These are phyloP conservation scores for Phialemonium atrogriseum DNA, from an alignment of 2,329 filamentous ascomycete genomes.

Conservation along the genomic window DNA sequence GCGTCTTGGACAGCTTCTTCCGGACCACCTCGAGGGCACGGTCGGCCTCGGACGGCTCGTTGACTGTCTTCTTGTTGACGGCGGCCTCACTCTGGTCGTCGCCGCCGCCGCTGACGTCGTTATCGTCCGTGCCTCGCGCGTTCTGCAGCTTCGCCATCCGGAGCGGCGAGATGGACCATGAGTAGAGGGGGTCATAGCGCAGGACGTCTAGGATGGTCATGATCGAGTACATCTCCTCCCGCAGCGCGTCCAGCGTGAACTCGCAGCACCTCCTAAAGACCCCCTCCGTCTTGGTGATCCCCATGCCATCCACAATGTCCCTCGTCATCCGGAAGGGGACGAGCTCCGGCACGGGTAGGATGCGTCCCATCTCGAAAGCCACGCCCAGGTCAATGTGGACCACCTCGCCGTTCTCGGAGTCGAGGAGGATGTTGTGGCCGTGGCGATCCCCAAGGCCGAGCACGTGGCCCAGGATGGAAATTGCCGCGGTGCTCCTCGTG, in stretches of 20 bases:
- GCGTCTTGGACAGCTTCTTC: constrained; percentile 89
- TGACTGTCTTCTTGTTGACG: constrained; percentile 34
- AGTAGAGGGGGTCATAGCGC: constrained; percentile 95
- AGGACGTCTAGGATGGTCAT: constrained; percentile 98
- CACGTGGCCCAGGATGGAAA: constrained; percentile 90
- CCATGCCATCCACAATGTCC: constrained; percentile 96
- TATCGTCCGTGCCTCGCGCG: constrained; percentile 44
- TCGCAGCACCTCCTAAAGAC: constrained; percentile 98
- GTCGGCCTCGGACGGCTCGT: constrained; percentile 69
- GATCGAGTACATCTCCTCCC: constrained; percentile 93
- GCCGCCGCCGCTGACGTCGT: constrained; percentile 25
- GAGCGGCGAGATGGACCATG: constrained; percentile 78
- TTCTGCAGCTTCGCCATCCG: constrained; percentile 57
- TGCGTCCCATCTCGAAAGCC: constrained; percentile 90
- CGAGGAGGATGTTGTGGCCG: constrained; percentile 92
- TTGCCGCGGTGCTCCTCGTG: constrained; percentile 84
- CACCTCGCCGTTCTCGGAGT: constrained; percentile 81
- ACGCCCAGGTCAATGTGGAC: constrained; percentile 97
- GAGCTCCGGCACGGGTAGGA: constrained; percentile 91
- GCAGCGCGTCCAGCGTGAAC: constrained; percentile 87
- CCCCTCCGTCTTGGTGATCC: constrained; percentile 87
- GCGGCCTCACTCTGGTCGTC: constrained; percentile 21
- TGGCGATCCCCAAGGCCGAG: constrained; percentile 90
- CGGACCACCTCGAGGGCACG: constrained; percentile 85
- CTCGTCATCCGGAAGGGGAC: constrained; percentile 92